Evolutionary conservation across 2,329 filamentous ascomycete species (phyloP).

Genomic region (Apiospora sp.): DNA sequence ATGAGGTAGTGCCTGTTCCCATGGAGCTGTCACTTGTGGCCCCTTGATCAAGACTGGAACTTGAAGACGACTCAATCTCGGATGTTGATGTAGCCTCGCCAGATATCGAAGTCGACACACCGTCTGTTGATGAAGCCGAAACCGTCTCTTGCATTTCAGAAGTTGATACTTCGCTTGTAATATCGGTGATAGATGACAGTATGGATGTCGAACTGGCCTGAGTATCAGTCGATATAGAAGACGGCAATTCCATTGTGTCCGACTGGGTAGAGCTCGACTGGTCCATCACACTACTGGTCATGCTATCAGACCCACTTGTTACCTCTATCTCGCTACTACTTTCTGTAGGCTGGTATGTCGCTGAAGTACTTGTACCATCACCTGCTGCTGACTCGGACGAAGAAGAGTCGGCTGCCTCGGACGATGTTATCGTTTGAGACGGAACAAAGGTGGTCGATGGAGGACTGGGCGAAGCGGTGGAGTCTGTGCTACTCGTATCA

Average conservation of each 20-base stretch:
- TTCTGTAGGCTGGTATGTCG: not conserved
- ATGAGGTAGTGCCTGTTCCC: not conserved
- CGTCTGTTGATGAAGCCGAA: not conserved
- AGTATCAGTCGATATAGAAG: not conserved
- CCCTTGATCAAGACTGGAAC: not conserved
- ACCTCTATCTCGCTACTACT: not conserved
- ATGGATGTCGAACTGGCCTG: not conserved
- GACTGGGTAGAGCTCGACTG: not conserved
- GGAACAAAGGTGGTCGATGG: not conserved
- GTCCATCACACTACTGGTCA: not conserved
- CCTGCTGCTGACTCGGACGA: not conserved
- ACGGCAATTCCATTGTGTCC: not conserved
- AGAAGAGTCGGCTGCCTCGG: not conserved
- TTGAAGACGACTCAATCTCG: not conserved
- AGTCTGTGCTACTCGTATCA: not conserved
- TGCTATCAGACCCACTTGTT: not conserved
- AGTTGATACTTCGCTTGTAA: not conserved
- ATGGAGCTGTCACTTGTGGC: not conserved
- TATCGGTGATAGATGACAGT: not conserved
- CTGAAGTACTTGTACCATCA: not conserved
- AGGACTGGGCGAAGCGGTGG: not conserved
- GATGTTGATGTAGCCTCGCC: not conserved
- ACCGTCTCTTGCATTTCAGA: not conserved
- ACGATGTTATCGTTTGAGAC: not conserved
- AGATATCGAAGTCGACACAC: not conserved